These are phyloP conservation scores for Leishmania mexicana DNA, from an alignment of 208 protist genomes.

Conservation along the genomic window DNA sequence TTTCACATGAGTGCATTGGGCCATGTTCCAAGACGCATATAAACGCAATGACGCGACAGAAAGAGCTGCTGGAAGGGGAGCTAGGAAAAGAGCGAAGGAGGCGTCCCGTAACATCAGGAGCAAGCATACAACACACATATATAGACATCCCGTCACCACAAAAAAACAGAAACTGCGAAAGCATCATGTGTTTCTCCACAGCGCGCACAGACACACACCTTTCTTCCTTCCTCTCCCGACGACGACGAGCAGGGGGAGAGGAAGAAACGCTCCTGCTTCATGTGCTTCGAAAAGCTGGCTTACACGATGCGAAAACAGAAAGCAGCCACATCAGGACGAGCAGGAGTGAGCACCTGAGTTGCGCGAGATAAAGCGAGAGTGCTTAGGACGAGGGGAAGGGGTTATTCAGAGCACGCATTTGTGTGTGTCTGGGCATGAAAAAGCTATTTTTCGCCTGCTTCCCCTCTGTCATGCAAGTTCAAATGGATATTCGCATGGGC, in stretches of 20 bases:
- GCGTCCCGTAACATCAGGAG: neutral
- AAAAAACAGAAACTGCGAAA: neutral
- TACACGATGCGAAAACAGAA: neutral
- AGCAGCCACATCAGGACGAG: neutral
- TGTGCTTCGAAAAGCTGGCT: neutral
- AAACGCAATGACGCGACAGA: neutral
- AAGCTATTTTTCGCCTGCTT: too few species aligned
- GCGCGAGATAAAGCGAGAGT: slow-evolving; percentile 1
- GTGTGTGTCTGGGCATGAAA: neutral
- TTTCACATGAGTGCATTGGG: neutral
- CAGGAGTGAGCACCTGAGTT: neutral
- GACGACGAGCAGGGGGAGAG: neutral
- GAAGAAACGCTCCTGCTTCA: neutral
- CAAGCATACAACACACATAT: neutral
- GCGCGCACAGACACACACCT: neutral
- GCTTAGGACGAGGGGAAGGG: neutral
- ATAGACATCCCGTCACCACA: neutral
- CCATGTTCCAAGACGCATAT: neutral
- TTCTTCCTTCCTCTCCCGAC: neutral
- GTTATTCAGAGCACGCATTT: neutral
- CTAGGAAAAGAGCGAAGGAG: neutral
- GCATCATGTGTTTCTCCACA: neutral
- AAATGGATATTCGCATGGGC: neutral
- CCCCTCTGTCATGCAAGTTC: neutral
- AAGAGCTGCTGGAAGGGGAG: neutral